Conservation (phyloP, 2,329 filamentous ascomycete genomes). For the Dactylellina sp. region DNA sequence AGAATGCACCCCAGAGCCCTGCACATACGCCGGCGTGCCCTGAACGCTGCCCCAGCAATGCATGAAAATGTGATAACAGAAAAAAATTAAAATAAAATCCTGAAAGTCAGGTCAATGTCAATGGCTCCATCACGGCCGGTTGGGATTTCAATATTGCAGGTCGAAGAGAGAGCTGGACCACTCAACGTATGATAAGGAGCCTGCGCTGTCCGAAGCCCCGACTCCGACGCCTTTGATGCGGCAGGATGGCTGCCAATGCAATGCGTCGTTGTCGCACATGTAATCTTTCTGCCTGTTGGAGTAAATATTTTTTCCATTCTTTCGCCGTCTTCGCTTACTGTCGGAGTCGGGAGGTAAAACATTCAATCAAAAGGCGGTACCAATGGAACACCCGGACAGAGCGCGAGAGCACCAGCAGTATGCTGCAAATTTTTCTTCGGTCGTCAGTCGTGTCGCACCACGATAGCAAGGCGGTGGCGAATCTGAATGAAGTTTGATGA, state of each 20-base stretch:
- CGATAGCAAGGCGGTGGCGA: constrained; percentile 51
- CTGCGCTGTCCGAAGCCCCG: constrained; percentile 35
- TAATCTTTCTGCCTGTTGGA: background rate
- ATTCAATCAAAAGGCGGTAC: constrained; percentile 4
- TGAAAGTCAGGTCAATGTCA: constrained; percentile 9
- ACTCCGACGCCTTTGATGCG: background rate
- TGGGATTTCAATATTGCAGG: background rate
- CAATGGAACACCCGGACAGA: constrained; percentile 19
- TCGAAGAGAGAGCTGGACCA: background rate
- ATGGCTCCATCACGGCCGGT: background rate
- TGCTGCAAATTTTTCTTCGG: constrained; percentile 11
- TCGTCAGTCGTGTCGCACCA: constrained; percentile 44
- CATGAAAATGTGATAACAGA: no score
- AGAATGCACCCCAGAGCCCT: no score
- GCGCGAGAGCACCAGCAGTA: constrained; percentile 14
- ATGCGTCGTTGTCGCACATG: constrained; percentile 12
- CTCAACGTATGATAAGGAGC: constrained; percentile 17
- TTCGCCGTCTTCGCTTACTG: constrained; percentile 50
- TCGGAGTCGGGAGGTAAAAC: constrained; percentile 41
- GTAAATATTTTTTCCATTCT: constrained; percentile 15
- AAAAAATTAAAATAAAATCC: background rate
- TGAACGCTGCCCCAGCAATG: constrained; percentile 8
- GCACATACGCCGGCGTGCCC: no score
- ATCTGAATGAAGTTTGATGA: constrained; percentile 23
- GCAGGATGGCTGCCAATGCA: background rate